Evolutionary conservation across 2,329 filamentous ascomycete species (phyloP).

Genomic region (Monosporascus sp.): DNA sequence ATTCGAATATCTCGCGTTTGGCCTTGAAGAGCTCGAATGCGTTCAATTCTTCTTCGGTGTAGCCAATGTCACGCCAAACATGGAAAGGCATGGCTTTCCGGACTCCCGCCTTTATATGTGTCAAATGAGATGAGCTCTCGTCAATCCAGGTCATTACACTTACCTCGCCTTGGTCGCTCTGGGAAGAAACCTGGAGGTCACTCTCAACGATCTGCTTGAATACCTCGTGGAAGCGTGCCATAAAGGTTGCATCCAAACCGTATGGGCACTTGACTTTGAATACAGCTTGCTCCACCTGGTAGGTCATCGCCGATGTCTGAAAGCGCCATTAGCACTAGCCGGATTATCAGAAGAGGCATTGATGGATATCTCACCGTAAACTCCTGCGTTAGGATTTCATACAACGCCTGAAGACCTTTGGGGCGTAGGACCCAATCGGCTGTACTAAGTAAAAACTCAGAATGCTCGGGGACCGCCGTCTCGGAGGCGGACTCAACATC

Average conservation of each 20-base stretch:
- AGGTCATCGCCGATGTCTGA: background rate
- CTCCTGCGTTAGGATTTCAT: conserved; percentile 5
- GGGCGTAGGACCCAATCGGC: conserved; percentile 16
- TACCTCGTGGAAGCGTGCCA: background rate
- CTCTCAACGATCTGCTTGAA: too few relatives aligned
- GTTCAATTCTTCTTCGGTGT: background rate
- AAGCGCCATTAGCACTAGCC: background rate
- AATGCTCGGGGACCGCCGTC: background rate
- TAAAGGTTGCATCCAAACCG: background rate
- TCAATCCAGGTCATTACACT: too few relatives aligned
- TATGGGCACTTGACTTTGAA: conserved; percentile 1
- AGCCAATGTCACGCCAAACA: background rate
- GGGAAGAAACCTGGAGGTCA: too few relatives aligned
- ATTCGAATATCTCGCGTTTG: background rate
- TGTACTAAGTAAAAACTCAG: conserved; percentile 12
- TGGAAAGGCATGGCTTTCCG: background rate
- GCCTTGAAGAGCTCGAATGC: background rate
- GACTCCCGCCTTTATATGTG: too few relatives aligned
- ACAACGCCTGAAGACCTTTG: conserved; percentile 12
- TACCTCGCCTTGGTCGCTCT: too few relatives aligned
- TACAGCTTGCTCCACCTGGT: background rate
- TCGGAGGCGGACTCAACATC: background rate
- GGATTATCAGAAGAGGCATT: background rate
- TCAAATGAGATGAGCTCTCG: too few relatives aligned
- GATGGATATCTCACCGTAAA: conserved; percentile 7